Percentiles rank a stretch among this genome's conserved stretches.
These are phyloP conservation scores for Drechslerella coelobrocha DNA, from an alignment of 2,329 filamentous ascomycete species.

Conservation along the genomic window DNA sequence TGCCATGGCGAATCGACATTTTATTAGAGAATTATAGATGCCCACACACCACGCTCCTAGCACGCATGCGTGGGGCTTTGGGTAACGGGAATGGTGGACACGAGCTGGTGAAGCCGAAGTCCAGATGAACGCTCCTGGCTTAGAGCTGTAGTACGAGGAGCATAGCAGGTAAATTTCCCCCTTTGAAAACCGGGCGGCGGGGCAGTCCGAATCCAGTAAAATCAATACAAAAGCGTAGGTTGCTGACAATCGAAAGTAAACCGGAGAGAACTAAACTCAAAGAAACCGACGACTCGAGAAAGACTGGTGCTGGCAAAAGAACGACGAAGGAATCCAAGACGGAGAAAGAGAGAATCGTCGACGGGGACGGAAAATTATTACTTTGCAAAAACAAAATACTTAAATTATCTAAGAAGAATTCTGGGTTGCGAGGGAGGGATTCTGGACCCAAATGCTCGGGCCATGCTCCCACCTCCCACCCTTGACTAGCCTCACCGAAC, in stretches of 20 bases:
- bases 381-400: background rate
- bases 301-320: conserved; percentile 38
- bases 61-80: background rate
- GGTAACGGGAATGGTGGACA: conserved; percentile 12
- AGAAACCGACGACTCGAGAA: conserved; percentile 43
- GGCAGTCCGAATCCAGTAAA: conserved; percentile 11
- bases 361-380: background rate
- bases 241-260: conserved; percentile 9
- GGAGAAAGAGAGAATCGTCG: background rate
- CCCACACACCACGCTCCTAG: background rate
- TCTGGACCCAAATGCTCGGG: conserved; percentile 31
- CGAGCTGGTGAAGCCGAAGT: conserved; percentile 11
- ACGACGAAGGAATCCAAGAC: conserved; percentile 4
- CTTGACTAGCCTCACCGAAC: conserved; percentile 36
- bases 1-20: conserved; percentile 39
- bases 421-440: conserved; percentile 11
- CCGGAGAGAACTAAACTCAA: conserved; percentile 16
- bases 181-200: conserved; percentile 46
- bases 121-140: conserved; percentile 33
- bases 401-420: background rate
- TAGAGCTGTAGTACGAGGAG: conserved; percentile 25
- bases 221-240: conserved; percentile 6
- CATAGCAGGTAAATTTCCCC: conserved; percentile 41
- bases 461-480: conserved; percentile 14
- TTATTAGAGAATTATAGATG: background rate